Conservation (phyloP, 2,329 filamentous ascomycete species). For the Botrytis sinoallii region DNA sequence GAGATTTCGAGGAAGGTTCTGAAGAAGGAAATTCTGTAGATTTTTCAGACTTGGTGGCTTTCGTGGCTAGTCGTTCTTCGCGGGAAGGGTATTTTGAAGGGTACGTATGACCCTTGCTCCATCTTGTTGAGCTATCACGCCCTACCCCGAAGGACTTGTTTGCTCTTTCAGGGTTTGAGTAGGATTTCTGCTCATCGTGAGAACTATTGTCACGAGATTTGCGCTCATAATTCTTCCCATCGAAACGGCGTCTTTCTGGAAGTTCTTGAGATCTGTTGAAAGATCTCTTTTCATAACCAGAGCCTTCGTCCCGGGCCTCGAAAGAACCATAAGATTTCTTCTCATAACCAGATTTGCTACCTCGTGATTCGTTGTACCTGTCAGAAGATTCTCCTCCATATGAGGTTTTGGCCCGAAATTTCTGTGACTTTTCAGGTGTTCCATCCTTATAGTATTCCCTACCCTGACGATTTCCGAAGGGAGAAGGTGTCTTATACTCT, state of each 20-base stretch:
- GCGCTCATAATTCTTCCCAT: background rate
- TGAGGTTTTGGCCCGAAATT: background rate
- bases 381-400: background rate
- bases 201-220: background rate
- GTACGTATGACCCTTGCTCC: background rate
- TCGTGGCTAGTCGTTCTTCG: background rate
- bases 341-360: background rate
- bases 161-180: background rate
- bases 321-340: slow-evolving; percentile 1
- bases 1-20: background rate
- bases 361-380: background rate
- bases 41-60: background rate
- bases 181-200: background rate
- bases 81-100: slow-evolving; percentile 4
- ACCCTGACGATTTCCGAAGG: background rate
- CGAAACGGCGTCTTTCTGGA: background rate
- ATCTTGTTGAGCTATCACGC: background rate
- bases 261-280: background rate
- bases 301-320: background rate
- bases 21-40: background rate
- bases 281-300: background rate
- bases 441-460: background rate
- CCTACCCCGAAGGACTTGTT: background rate
- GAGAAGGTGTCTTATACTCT: background rate
- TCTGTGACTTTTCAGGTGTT: background rate